Evolutionary conservation across 148 eudicot genomes (phyloP).

Genomic region (Limonium bicolor): DNA sequence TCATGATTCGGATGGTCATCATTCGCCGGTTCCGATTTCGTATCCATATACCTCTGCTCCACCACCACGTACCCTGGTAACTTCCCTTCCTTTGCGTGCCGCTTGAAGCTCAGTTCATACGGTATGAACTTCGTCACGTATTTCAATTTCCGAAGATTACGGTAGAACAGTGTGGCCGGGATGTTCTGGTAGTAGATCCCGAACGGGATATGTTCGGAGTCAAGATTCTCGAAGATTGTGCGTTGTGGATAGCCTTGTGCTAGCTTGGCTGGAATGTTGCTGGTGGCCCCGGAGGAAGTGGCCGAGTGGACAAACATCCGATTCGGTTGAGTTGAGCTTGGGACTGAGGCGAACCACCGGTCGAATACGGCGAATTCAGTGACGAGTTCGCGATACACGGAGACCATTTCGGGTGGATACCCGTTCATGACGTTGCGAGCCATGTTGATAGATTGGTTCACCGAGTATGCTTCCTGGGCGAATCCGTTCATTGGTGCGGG

Average conservation of each 20-base stretch:
- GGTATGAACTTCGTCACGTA: slow-evolving; percentile 36
- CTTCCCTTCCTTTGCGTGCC: slow-evolving; percentile 44
- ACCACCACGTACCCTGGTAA: slow-evolving; percentile 53
- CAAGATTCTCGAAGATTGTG: slow-evolving; percentile 63
- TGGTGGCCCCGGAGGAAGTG: slow-evolving; percentile 72
- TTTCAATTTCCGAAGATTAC: slow-evolving; percentile 57
- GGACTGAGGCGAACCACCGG: slow-evolving; percentile 84
- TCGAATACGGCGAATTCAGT: slow-evolving; percentile 74
- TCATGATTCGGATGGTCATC: slow-evolving; percentile 86
- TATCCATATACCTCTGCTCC: slow-evolving; percentile 64
- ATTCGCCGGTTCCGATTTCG: slow-evolving; percentile 52
- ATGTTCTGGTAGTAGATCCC: slow-evolving; percentile 69
- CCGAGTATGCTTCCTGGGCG: slow-evolving; percentile 45
- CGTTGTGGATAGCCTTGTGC: slow-evolving; percentile 60
- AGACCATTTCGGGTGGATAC: slow-evolving; percentile 34
- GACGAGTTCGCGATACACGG: slow-evolving; percentile 46
- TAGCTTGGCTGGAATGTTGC: slow-evolving; percentile 43
- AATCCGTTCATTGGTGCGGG: slow-evolving; percentile 73
- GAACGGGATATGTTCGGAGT: slow-evolving; percentile 31
- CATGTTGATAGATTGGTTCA: slow-evolving; percentile 45
- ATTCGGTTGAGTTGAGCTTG: slow-evolving; percentile 78
- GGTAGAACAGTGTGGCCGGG: slow-evolving; percentile 58
- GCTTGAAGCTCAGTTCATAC: slow-evolving; percentile 33
- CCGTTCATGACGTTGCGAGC: slow-evolving; percentile 70
- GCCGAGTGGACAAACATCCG: slow-evolving; percentile 74